A percentile compares a stretch with the other conserved stretches of the same genome.
These are phyloP conservation scores for Thermoascus crustaceus DNA, from an alignment of 2,329 filamentous ascomycete genomes.

Conservation along the genomic window DNA sequence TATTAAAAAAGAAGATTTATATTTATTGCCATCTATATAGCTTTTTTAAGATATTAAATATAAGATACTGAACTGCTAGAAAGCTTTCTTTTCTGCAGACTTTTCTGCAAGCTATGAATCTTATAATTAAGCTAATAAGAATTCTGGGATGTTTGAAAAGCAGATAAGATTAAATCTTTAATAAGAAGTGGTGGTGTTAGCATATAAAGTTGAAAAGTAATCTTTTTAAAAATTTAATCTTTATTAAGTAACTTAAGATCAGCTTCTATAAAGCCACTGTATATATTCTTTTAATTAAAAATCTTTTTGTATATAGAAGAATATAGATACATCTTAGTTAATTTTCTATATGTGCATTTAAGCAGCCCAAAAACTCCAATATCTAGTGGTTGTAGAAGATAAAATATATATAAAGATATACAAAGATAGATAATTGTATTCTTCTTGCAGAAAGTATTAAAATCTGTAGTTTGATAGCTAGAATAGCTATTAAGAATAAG, in stretches of 20 bases:
- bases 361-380: slow-evolving; percentile 5
- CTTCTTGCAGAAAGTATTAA: slow-evolving; percentile 6
- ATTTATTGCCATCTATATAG: too few species aligned
- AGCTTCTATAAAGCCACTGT: slow-evolving; percentile 4
- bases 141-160: slow-evolving; percentile 5
- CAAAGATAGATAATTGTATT: slow-evolving; percentile 5
- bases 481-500: too few species aligned
- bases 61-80: too few species aligned
- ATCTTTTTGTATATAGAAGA: neutral
- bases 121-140: too few species aligned
- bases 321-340: slow-evolving; percentile 5
- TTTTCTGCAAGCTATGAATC: neutral
- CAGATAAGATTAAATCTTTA: slow-evolving; percentile 3
- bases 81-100: neutral
- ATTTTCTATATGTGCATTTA: slow-evolving; percentile 5
- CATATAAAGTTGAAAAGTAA: neutral
- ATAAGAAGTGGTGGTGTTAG: slow-evolving; percentile 3
- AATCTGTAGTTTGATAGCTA: too few species aligned
- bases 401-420: slow-evolving; percentile 4
- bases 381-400: slow-evolving; percentile 6
- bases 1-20: too few species aligned
- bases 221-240: slow-evolving; percentile 1
- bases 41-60: too few species aligned
- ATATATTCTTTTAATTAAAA: slow-evolving; percentile 6
- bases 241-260: slow-evolving; percentile 5